Percentiles rank a stretch among this genome's conserved stretches.
Conservation (phyloP, 768 basidiomycete species). For the Steccherinum ochraceum region DNA sequence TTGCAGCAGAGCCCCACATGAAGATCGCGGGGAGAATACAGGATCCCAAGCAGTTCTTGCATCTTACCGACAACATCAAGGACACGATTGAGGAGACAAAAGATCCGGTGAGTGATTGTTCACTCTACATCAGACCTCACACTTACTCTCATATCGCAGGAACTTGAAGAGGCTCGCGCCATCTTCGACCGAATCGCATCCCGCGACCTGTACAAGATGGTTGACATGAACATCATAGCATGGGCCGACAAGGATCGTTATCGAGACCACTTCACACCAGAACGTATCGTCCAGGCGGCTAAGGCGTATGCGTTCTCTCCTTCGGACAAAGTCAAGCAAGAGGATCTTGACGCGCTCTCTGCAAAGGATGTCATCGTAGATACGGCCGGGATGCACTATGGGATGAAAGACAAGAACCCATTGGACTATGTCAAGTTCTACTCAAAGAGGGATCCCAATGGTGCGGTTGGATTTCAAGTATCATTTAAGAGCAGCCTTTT, state of each 20-base stretch:
- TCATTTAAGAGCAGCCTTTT: background rate
- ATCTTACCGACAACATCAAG: slow-evolving; percentile 66
- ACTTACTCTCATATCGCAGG: slow-evolving; percentile 29
- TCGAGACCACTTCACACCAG: slow-evolving; percentile 27
- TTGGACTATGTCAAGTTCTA: slow-evolving; percentile 68
- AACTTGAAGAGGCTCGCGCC: slow-evolving; percentile 47
- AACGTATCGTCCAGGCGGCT: slow-evolving; percentile 26
- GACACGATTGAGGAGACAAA: slow-evolving; percentile 48
- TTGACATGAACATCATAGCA: slow-evolving; percentile 55
- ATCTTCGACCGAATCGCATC: slow-evolving; percentile 56
- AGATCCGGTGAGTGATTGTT: slow-evolving; percentile 34
- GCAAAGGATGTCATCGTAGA: slow-evolving; percentile 58
- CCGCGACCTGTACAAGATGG: slow-evolving; percentile 64
- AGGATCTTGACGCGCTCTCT: slow-evolving; percentile 25
- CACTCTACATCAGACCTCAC: background rate
- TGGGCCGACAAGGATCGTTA: slow-evolving; percentile 24
- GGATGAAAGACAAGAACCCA: slow-evolving; percentile 67
- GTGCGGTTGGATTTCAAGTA: slow-evolving; percentile 27
- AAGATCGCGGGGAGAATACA: slow-evolving; percentile 51
- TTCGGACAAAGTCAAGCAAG: slow-evolving; percentile 3
- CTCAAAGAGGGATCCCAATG: slow-evolving; percentile 51
- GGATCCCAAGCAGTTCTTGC: slow-evolving; percentile 53
- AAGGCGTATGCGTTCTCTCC: slow-evolving; percentile 10
- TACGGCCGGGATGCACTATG: slow-evolving; percentile 64
- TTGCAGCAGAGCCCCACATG: slow-evolving; percentile 58